phyloP scores from a whole-genome alignment of 2,329 filamentous ascomycete genomes.

The Fusarium sp. region DNA sequence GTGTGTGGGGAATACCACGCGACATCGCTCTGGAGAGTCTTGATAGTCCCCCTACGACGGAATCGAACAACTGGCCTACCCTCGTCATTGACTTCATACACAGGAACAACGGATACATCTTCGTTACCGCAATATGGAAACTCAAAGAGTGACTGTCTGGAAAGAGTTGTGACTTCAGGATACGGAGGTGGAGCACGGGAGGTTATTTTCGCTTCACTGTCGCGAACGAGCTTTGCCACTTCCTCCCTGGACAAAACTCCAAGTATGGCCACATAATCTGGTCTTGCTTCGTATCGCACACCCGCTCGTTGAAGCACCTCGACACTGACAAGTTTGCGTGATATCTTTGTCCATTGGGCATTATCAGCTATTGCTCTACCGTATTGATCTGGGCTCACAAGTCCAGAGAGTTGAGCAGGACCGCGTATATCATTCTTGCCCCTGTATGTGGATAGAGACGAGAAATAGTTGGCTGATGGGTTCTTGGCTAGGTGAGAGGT shows the following conservation, averaged over 20 bases:
- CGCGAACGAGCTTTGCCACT: conserved; percentile 58
- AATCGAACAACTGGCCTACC: no score
- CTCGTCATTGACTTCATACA: accelerated
- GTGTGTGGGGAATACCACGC: background rate
- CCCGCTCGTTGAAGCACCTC: conserved; percentile 64
- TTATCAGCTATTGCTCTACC: conserved; percentile 59
- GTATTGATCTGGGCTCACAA: background rate
- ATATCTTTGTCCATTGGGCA: conserved; percentile 67
- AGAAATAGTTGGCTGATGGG: background rate
- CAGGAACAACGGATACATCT: background rate
- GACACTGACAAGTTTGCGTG: conserved; percentile 62
- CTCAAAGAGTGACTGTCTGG: accelerated
- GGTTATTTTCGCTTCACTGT: conserved; percentile 43
- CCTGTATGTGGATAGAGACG: background rate
- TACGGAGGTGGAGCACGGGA: background rate
- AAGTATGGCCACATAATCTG: conserved; percentile 68
- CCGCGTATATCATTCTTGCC: background rate
- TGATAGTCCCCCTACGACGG: background rate
- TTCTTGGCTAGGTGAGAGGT: background rate
- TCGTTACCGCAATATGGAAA: accelerated
- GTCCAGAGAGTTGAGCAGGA: accelerated
- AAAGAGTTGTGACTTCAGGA: background rate
- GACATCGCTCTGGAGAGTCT: background rate
- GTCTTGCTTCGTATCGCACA: conserved; percentile 68
- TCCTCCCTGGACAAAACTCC: conserved; percentile 61